A percentile compares a stretch with the other conserved stretches of the same genome.
Conservation (phyloP, 2,329 filamentous ascomycete species). For the Furcasterigmium furcatum region DNA sequence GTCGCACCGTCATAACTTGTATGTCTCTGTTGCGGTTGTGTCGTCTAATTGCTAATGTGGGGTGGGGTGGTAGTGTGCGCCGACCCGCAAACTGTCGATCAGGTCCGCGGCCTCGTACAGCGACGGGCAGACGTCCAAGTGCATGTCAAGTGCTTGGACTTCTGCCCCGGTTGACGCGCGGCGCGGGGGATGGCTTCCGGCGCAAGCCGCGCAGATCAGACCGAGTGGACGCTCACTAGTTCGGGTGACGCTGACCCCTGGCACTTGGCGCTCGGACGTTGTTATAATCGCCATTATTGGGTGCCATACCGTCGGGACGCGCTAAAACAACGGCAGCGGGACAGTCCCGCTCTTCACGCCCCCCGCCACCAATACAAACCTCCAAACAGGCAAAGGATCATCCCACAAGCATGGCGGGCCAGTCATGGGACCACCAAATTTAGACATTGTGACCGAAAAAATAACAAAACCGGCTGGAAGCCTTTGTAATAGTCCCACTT, state of each 20-base stretch:
- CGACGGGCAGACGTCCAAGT: background rate
- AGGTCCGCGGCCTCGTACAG: background rate
- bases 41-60: background rate
- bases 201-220: background rate
- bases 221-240: background rate
- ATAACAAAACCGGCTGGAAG: too few relatives aligned
- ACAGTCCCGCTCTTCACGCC: too few relatives aligned
- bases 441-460: too few relatives aligned
- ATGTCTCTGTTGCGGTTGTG: background rate
- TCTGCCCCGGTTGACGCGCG: background rate
- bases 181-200: background rate
- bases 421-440: too few relatives aligned
- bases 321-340: too few relatives aligned
- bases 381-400: too few relatives aligned
- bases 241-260: background rate
- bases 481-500: too few relatives aligned
- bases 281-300: background rate
- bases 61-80: background rate
- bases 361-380: too few relatives aligned
- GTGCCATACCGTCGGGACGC: background rate
- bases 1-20: background rate
- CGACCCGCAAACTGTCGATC: background rate
- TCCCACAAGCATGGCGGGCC: too few relatives aligned
- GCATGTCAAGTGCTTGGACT: background rate
- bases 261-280: background rate